phyloP scores from a whole-genome alignment of 164 flowering plant genomes.

The Santalum album region DNA sequence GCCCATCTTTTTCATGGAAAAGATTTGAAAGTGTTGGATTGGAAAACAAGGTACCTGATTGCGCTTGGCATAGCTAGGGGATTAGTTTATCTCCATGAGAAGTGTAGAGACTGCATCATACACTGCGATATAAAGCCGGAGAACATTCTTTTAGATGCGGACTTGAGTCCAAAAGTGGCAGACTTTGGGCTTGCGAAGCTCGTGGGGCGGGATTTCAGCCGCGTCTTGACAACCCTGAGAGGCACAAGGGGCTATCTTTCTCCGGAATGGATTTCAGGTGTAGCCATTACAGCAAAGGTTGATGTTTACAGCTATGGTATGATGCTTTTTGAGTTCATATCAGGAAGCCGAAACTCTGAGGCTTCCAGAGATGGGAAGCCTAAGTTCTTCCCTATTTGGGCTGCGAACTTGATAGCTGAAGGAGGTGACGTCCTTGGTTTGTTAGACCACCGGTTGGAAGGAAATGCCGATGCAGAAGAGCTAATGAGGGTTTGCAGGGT shows the following conservation, averaged over 20 bases:
- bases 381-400: constrained; percentile 23
- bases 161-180: constrained; percentile 28
- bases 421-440: constrained; percentile 17
- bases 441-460: constrained; percentile 21
- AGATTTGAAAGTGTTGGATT: constrained; percentile 12
- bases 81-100: constrained; percentile 29
- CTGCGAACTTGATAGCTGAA: constrained; percentile 7
- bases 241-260: constrained; percentile 40
- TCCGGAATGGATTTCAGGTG: constrained; percentile 34
- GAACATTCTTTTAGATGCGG: constrained; percentile 26
- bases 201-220: constrained; percentile 30
- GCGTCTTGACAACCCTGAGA: constrained; percentile 38
- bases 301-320: constrained; percentile 40
- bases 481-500: constrained; percentile 14
- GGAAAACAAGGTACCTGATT: constrained; percentile 29
- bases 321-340: constrained; percentile 32
- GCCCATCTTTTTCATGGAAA: constrained; percentile 15
- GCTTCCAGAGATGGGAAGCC: constrained; percentile 12
- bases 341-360: constrained; percentile 29
- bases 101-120: constrained; percentile 36
- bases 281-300: constrained; percentile 27
- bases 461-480: constrained; percentile 20
- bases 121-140: constrained; percentile 40
- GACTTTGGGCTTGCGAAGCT: constrained; percentile 36
- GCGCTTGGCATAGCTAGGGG: constrained; percentile 35